A percentile compares a stretch with the other conserved stretches of the same genome.
Conservation (phyloP, 1,284 basidiomycete species). For the Cutaneotrichosporon cyanovorans region DNA sequence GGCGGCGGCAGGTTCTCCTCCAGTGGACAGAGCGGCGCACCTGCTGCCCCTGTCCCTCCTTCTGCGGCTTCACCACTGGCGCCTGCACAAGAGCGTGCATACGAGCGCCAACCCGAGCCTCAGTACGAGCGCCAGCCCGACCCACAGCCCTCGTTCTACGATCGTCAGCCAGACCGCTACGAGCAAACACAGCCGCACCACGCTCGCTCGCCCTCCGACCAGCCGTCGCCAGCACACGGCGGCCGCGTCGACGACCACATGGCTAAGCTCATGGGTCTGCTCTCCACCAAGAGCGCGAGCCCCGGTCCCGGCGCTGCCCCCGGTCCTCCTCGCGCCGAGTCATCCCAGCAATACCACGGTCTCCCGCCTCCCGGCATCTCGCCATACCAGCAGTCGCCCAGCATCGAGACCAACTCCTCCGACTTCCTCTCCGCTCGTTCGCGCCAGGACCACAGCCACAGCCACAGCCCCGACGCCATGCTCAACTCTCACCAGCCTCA, state of each 20-base stretch:
- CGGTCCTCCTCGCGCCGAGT: constrained; percentile 8
- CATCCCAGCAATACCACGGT: constrained; percentile 4
- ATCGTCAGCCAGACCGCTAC: not conserved
- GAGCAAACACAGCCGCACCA: constrained; percentile 6
- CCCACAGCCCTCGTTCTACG: not conserved
- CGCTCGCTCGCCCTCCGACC: not conserved
- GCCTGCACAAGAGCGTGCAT: no score
- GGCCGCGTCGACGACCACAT: constrained; percentile 27
- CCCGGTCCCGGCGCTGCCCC: constrained; percentile 12
- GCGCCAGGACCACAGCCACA: constrained; percentile 1
- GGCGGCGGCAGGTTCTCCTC: no score
- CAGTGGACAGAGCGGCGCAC: not conserved
- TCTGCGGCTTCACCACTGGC: not conserved
- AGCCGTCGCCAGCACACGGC: not conserved
- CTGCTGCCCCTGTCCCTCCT: not conserved
- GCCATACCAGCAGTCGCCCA: constrained; percentile 11
- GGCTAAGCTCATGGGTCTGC: constrained; percentile 37
- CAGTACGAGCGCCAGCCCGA: not conserved
- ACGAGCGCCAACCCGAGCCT: not conserved
- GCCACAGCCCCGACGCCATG: not conserved
- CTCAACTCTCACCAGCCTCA: not conserved
- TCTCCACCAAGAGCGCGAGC: constrained; percentile 22
- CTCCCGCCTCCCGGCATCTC: constrained; percentile 14
- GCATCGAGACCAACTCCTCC: not conserved
- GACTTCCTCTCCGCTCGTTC: constrained; percentile 10